Conservation (phyloP, 148 eudicot species). For the Silene uniflora region DNA sequence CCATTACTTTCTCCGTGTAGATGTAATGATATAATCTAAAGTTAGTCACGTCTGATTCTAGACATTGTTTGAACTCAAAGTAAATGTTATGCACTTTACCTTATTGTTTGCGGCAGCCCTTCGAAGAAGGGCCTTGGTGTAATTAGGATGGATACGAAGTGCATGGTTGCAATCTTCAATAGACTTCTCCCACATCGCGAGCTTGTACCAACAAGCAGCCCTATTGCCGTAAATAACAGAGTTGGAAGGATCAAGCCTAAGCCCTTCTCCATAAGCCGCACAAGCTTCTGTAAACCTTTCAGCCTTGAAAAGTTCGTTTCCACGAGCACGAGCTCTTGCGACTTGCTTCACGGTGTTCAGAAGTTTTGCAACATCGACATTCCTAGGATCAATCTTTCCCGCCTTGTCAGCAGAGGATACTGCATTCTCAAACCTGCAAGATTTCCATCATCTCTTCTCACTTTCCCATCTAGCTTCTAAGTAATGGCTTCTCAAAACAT, state of each 20-base stretch:
- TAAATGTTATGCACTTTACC: too few species aligned
- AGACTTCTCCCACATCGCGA: slow-evolving; percentile 71
- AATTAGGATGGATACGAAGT: slow-evolving; percentile 66
- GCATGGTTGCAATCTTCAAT: slow-evolving; percentile 87
- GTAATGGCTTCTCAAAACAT: slow-evolving; percentile 20
- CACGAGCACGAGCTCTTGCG: slow-evolving; percentile 76
- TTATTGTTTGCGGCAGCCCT: slow-evolving; percentile 81
- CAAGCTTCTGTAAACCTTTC: slow-evolving; percentile 91
- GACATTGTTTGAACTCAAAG: too few species aligned
- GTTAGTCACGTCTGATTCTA: too few species aligned
- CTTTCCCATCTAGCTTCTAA: slow-evolving; percentile 25
- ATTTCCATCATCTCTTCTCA: slow-evolving; percentile 48
- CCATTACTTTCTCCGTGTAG: too few species aligned
- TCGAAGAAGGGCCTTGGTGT: slow-evolving; percentile 84
- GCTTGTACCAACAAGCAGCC: slow-evolving; percentile 95
- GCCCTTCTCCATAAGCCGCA: slow-evolving; percentile 89
- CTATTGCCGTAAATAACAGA: slow-evolving; percentile 86
- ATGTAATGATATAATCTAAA: too few species aligned
- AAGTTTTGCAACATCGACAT: slow-evolving; percentile 49
- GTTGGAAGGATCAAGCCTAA: slow-evolving; percentile 65
- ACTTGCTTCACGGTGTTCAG: slow-evolving; percentile 60
- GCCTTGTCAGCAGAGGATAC: slow-evolving; percentile 63
- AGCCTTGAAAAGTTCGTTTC: slow-evolving; percentile 79
- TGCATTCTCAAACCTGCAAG: slow-evolving; percentile 89
- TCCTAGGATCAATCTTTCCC: slow-evolving; percentile 51